phyloP scores from a whole-genome alignment of 768 basidiomycete species.

The Termitomyces sp. region DNA sequence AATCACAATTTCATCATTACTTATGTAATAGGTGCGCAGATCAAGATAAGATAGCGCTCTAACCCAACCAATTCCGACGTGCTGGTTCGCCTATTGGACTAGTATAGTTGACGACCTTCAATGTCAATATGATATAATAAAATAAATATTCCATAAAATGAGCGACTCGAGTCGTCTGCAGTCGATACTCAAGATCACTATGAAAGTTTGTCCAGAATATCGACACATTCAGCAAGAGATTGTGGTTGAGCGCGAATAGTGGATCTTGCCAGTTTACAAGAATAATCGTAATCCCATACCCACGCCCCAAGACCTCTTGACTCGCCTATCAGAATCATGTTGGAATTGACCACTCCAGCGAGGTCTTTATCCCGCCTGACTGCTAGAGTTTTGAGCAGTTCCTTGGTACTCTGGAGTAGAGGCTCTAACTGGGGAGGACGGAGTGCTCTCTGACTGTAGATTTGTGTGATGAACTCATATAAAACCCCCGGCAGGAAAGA shows the following conservation, averaged over 20 bases:
- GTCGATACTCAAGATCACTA: too few relatives aligned
- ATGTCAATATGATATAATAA: too few relatives aligned
- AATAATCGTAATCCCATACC: slow-evolving; percentile 1
- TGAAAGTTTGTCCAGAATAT: not conserved
- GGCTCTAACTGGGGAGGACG: not conserved
- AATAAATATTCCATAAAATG: not conserved
- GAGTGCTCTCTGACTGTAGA: not conserved
- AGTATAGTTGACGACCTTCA: too few relatives aligned
- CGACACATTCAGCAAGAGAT: not conserved
- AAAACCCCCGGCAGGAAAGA: not conserved
- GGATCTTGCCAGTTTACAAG: not conserved
- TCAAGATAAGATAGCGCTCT: too few relatives aligned
- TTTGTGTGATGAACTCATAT: not conserved
- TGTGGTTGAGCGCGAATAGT: not conserved
- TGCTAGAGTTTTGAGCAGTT: not conserved
- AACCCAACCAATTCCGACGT: too few relatives aligned
- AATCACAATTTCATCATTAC: too few relatives aligned
- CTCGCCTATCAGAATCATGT: not conserved
- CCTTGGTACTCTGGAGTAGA: not conserved
- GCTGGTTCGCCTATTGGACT: too few relatives aligned
- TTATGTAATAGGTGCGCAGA: too few relatives aligned
- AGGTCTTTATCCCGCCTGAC: not conserved
- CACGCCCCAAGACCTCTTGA: not conserved
- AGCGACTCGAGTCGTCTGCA: too few relatives aligned
- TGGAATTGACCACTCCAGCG: not conserved